Conservation (phyloP, 768 basidiomycete species). For the Boletus tomentosulus region DNA sequence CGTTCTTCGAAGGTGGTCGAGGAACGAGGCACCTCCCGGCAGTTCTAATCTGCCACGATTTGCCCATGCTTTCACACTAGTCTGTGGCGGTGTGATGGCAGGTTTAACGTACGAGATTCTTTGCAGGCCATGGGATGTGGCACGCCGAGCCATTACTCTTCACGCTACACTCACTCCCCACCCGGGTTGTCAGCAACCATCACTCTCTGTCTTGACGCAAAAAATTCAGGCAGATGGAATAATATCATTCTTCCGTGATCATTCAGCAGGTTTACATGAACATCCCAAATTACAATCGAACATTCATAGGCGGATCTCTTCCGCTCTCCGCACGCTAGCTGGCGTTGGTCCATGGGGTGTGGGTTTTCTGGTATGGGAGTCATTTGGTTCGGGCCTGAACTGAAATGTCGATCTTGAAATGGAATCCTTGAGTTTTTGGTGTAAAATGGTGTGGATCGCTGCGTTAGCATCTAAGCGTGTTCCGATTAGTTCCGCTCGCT, state of each 20-base stretch:
- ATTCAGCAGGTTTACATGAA: slow-evolving; percentile 23
- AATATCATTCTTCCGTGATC: slow-evolving; percentile 47
- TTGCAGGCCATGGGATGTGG: slow-evolving; percentile 67
- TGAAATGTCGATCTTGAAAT: slow-evolving; percentile 15
- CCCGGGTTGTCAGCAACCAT: slow-evolving; percentile 14
- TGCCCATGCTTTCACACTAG: slow-evolving; percentile 59
- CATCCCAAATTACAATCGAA: slow-evolving; percentile 16
- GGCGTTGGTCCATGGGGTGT: slow-evolving; percentile 82
- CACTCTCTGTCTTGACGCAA: slow-evolving; percentile 26
- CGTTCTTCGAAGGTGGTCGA: slow-evolving; percentile 15
- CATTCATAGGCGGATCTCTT: slow-evolving; percentile 32
- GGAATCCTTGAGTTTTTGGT: background rate
- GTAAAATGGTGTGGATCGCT: slow-evolving; percentile 7
- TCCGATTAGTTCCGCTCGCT: slow-evolving; percentile 10
- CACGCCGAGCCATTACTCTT: slow-evolving; percentile 49
- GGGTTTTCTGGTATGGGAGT: slow-evolving; percentile 78
- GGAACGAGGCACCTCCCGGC: slow-evolving; percentile 14
- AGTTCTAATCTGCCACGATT: slow-evolving; percentile 45
- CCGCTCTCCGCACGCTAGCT: slow-evolving; percentile 53
- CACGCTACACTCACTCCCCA: background rate
- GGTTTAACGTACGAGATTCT: slow-evolving; percentile 67
- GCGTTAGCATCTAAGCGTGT: background rate
- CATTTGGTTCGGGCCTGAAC: slow-evolving; percentile 42
- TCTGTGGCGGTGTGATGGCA: slow-evolving; percentile 70
- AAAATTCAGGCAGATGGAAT: slow-evolving; percentile 51